Percentiles rank a stretch among this genome's conserved stretches.
phyloP scores from a whole-genome alignment of 148 eudicot genomes.

The Rhododendron mucronatum region DNA sequence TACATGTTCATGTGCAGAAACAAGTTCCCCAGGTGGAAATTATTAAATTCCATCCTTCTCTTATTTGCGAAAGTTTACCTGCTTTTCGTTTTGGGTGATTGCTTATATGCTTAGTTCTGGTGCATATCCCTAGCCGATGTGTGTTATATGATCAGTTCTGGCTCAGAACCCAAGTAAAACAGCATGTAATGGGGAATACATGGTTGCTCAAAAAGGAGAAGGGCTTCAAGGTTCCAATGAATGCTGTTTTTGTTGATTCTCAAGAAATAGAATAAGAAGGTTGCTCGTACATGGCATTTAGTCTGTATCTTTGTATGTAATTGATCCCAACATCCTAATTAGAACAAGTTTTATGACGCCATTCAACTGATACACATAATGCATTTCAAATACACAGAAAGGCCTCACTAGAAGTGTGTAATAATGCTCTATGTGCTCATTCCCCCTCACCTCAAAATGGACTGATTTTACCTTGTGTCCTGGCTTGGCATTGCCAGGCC shows the following conservation, averaged over 20 bases:
- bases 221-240: neutral
- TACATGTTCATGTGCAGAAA: neutral
- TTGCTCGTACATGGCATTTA: neutral
- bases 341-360: neutral
- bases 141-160: neutral
- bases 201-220: slow-evolving; percentile 1
- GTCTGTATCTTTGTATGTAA: neutral
- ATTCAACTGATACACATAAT: neutral
- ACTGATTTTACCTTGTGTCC: neutral
- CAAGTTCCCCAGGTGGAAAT: neutral
- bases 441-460: neutral
- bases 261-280: neutral
- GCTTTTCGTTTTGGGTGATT: neutral
- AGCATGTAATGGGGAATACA: neutral
- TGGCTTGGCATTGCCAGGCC: neutral
- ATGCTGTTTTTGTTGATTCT: neutral
- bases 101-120: neutral
- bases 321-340: neutral
- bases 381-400: neutral
- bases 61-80: neutral
- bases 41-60: neutral
- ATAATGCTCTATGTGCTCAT: neutral
- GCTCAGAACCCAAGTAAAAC: neutral
- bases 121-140: neutral
- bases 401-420: neutral